Percentiles rank a stretch among this genome's conserved stretches.
Evolutionary conservation across 2,329 filamentous ascomycete genomes (phyloP).

Genomic region (Fusarium globosum): DNA sequence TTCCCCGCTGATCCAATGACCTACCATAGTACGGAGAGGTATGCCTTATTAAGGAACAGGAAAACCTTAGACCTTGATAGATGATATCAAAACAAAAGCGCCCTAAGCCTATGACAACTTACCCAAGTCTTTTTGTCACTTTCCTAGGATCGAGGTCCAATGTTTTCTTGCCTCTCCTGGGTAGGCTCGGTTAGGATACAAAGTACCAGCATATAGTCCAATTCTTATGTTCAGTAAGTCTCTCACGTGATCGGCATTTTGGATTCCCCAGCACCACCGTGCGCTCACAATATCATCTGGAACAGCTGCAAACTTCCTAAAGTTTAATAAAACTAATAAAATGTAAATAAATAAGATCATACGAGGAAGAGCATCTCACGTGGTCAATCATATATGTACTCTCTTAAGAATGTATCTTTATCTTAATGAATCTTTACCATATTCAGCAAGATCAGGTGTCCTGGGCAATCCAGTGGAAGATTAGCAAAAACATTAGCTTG

Average conservation of each 20-base stretch:
- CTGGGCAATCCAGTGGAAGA: background rate
- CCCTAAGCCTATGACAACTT: background rate
- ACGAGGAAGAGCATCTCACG: background rate
- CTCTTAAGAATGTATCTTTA: background rate
- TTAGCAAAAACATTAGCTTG: background rate
- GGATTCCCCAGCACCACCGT: background rate
- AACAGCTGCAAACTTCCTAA: background rate
- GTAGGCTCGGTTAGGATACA: conserved; percentile 7
- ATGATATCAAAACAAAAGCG: background rate
- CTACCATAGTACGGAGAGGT: background rate
- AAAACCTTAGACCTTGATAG: background rate
- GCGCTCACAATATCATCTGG: background rate
- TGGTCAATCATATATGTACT: background rate
- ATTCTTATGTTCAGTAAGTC: background rate
- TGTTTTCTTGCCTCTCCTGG: background rate
- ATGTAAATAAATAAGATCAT: background rate
- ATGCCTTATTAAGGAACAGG: background rate
- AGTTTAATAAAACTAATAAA: background rate
- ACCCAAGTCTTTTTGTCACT: background rate
- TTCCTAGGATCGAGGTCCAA: background rate
- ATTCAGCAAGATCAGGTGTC: conserved; percentile 10
- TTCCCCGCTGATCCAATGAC: conserved; percentile 39
- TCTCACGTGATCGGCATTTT: background rate
- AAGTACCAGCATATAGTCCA: background rate
- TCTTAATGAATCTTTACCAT: background rate